These are phyloP conservation scores for Rhynchospora breviuscula DNA, from an alignment of 176 grass and related monocot species.

Conservation along the genomic window DNA sequence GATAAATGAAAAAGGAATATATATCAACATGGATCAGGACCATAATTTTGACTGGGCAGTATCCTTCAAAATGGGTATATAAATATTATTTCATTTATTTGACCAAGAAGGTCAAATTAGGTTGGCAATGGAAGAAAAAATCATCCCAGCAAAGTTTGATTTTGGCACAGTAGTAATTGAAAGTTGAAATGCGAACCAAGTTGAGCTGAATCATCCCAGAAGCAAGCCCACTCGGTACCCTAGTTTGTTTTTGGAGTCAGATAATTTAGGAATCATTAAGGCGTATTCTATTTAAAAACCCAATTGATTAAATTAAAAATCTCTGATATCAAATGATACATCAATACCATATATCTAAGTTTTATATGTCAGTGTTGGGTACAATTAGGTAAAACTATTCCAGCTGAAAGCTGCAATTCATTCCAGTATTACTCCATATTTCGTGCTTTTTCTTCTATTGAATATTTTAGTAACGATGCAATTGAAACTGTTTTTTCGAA, in stretches of 20 bases:
- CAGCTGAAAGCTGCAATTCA: background rate
- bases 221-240: background rate
- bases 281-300: background rate
- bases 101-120: background rate
- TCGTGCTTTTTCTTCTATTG: background rate
- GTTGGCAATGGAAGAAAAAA: background rate
- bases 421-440: background rate
- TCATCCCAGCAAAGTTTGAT: background rate
- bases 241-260: background rate
- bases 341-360: no score
- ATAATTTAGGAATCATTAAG: background rate
- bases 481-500: background rate
- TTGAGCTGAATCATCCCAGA: background rate
- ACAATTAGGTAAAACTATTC: background rate
- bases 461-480: background rate
- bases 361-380: no score
- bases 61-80: background rate
- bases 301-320: background rate
- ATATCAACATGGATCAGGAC: slow-evolving; percentile 7
- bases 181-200: background rate
- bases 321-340: background rate
- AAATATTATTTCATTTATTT: background rate
- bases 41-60: background rate
- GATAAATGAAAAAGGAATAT: background rate
- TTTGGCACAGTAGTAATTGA: background rate